These are phyloP conservation scores for Musa troglodytarum DNA, from an alignment of 176 grass and related monocot species.

Conservation along the genomic window DNA sequence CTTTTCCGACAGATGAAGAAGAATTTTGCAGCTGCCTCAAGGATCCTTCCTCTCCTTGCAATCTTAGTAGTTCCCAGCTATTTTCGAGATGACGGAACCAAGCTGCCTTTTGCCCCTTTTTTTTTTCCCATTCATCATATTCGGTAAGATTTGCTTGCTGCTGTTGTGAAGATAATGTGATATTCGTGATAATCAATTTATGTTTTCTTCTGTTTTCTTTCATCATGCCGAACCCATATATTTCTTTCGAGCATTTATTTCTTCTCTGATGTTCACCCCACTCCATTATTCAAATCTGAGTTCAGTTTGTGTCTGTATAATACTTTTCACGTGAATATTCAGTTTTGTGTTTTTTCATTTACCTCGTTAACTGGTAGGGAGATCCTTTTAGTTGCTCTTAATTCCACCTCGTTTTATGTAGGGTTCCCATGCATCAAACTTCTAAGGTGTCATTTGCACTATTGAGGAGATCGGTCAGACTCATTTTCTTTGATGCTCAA, in stretches of 20 bases:
- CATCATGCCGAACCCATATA: background rate
- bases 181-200: background rate
- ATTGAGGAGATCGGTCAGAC: too few relatives aligned
- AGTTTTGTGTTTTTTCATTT: too few relatives aligned
- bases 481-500: too few relatives aligned
- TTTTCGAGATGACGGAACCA: slow-evolving; percentile 34
- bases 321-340: too few relatives aligned
- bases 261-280: too few relatives aligned
- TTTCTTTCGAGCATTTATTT: background rate
- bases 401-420: too few relatives aligned
- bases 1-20: slow-evolving; percentile 63
- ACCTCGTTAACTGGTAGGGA: background rate
- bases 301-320: too few relatives aligned
- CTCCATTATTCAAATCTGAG: too few relatives aligned
- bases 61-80: slow-evolving; percentile 35
- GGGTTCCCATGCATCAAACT: too few relatives aligned
- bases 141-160: background rate
- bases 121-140: background rate
- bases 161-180: background rate
- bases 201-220: background rate
- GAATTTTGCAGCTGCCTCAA: slow-evolving; percentile 50
- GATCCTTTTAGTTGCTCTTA: background rate
- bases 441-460: too few relatives aligned
- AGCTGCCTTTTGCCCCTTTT: background rate
- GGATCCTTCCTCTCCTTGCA: slow-evolving; percentile 50